Percentiles rank a stretch among this genome's conserved stretches.
These are phyloP conservation scores for Cyanidioschyzon merolae DNA, from an alignment of 23 red algal species.

Conservation along the genomic window DNA sequence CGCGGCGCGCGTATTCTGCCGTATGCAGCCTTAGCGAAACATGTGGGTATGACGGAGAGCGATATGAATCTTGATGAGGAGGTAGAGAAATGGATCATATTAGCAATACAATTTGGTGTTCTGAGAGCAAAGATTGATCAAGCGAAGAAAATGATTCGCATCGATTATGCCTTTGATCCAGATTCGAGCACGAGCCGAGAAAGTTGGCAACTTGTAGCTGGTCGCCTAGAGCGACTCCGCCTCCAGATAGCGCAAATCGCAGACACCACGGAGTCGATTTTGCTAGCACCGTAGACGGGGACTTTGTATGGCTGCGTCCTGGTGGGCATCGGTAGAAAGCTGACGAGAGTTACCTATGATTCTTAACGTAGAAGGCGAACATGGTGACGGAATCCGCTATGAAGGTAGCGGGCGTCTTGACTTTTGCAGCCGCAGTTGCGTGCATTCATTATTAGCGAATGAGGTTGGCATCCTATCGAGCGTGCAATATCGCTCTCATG, in stretches of 20 bases:
- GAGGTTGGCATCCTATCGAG: too few species aligned
- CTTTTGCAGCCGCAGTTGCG: too few species aligned
- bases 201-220: neutral
- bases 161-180: neutral
- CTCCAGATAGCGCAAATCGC: neutral
- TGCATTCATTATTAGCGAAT: too few species aligned
- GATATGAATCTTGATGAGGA: neutral
- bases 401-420: too few species aligned
- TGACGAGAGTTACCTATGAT: too few species aligned
- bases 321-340: neutral
- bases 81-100: neutral
- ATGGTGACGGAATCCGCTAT: too few species aligned
- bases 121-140: slow-evolving; percentile 7
- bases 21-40: neutral
- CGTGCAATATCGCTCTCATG: too few species aligned
- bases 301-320: neutral
- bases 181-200: neutral
- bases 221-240: neutral
- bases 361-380: too few species aligned
- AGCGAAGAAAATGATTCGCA: neutral
- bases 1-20: neutral
- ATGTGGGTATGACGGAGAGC: neutral
- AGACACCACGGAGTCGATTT: neutral
- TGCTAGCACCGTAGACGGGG: neutral
- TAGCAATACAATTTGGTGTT: neutral